Evolutionary conservation across 192 early-diverging fungal species (phyloP).

Genomic region (Coemansia sp.): DNA sequence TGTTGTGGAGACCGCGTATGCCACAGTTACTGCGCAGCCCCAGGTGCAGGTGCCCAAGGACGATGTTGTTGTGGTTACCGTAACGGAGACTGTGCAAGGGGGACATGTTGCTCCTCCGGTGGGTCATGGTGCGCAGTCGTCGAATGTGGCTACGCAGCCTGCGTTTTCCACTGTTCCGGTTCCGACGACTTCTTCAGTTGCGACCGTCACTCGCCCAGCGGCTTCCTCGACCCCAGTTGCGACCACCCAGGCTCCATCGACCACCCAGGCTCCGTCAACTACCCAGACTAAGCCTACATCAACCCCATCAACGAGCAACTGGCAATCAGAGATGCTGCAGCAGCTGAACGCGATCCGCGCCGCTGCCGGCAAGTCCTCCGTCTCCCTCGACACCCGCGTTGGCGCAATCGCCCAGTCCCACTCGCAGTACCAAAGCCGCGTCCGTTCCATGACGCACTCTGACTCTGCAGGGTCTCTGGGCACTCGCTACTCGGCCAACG

Average conservation of each 20-base stretch:
- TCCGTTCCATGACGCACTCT: constrained; percentile 51
- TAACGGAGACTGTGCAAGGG: constrained; percentile 14
- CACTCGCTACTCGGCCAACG: constrained; percentile 22
- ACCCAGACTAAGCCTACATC: constrained; percentile 3
- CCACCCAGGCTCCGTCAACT: neutral
- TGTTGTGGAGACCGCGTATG: constrained; percentile 5
- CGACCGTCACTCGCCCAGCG: neutral
- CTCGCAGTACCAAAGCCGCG: constrained; percentile 50
- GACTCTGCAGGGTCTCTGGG: constrained; percentile 44
- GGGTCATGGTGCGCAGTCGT: neutral
- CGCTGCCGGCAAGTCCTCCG: constrained; percentile 16
- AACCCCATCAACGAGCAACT: constrained; percentile 5
- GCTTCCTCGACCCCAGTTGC: neutral
- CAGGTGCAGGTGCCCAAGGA: neutral
- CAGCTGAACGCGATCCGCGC: constrained; percentile 43
- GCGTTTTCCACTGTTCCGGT: neutral
- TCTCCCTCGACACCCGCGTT: constrained; percentile 15
- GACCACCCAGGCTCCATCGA: neutral
- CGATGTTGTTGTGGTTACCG: constrained; percentile 23
- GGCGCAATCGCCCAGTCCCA: constrained; percentile 41
- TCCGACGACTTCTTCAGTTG: neutral
- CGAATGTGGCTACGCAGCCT: neutral
- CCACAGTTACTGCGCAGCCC: neutral
- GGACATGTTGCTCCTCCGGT: constrained; percentile 4
- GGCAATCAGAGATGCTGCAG: constrained; percentile 38